Evolutionary conservation across 768 basidiomycete genomes (phyloP), one percentile per base, ranked within the genome.

Genomic region (Zangia roseola): DNA sequence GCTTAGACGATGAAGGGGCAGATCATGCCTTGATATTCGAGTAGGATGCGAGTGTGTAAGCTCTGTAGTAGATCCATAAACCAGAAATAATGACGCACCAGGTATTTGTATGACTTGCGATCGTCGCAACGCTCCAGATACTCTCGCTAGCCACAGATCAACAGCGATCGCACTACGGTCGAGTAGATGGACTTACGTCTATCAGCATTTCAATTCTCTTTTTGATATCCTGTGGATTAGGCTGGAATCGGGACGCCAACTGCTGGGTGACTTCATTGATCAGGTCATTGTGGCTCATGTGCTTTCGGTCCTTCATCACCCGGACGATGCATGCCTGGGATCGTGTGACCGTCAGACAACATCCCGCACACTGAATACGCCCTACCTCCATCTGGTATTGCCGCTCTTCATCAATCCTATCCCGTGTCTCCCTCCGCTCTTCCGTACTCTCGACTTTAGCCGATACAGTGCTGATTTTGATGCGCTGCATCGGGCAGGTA

Each of bases 291-390:
- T 97, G 92, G 6, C 76, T 71, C 83, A 98, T 85, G 45, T 81
- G 79, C 64, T 97, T 97, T 47, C 94, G 75, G 63, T 92, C 86
- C 71, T 98, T 98, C 95, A 99, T 98, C 24, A 97, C 84, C 26
- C 97, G 85, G 21, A 99, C 97, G 54, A 98, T 88, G 62, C 92
- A 97, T 2, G 97, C 97, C 94, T 99, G 53, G n/a, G 12, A 40
- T 3, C 40, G n/a, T 19, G 28, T 25, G 8, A 4, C 34, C 36
- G n/a, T 56, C 47, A 58, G 31, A 50, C 9, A 7, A 19, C 16
- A 1, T 40, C 36, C 31, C 40, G 47, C 23, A 30, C 12, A 16
- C 37, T 20, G 39, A 38, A 10, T 19, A 13, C 21, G 5, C 10
- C 81, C 45, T 52, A 92, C 95, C 74, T 98, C 95, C 38, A 84